Conservation (phyloP, 2,329 filamentous ascomycete genomes). For the Talaromyces sp. region DNA sequence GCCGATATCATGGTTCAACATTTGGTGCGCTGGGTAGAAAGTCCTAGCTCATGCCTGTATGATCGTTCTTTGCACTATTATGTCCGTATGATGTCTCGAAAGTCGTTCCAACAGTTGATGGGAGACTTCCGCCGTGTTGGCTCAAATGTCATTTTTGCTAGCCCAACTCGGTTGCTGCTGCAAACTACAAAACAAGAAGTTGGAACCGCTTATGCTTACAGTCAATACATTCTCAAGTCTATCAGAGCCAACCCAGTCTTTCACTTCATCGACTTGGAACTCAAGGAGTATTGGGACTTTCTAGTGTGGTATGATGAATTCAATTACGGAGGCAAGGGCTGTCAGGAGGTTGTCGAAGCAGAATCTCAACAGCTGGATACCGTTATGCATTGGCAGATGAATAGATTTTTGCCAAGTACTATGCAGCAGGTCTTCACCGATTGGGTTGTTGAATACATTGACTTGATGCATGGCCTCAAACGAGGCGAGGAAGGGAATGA, state of each 20-base stretch:
- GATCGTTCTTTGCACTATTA: slow-evolving; percentile 94
- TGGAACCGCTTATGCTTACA: slow-evolving; percentile 93
- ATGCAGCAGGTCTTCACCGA: slow-evolving; percentile 84
- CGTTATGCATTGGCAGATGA: slow-evolving; percentile 98
- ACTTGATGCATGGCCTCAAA: slow-evolving; percentile 88
- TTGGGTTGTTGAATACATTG: slow-evolving; percentile 92
- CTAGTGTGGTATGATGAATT: slow-evolving; percentile 98
- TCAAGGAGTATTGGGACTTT: slow-evolving; percentile 99
- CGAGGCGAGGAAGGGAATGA: slow-evolving; percentile 56
- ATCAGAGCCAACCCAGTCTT: slow-evolving; percentile 95
- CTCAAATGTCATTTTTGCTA: slow-evolving; percentile 93
- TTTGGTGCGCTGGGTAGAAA: slow-evolving; percentile 95
- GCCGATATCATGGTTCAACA: slow-evolving; percentile 97
- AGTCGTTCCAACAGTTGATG: slow-evolving; percentile 96
- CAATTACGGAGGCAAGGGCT: slow-evolving; percentile 96
- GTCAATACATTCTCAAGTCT: slow-evolving; percentile 94
- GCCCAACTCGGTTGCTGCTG: slow-evolving; percentile 79
- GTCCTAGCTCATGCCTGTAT: slow-evolving; percentile 88
- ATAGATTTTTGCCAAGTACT: slow-evolving; percentile 75
- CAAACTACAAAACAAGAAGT: slow-evolving; percentile 97
- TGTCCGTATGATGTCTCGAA: slow-evolving; percentile 97
- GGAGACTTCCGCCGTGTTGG: slow-evolving; percentile 92
- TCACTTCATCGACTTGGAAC: slow-evolving; percentile 93
- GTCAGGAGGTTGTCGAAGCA: slow-evolving; percentile 69
- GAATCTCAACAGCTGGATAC: slow-evolving; percentile 81